These are phyloP conservation scores for Leavenworthia alabamica DNA, from an alignment of 345 rosid genomes.

Conservation along the genomic window DNA sequence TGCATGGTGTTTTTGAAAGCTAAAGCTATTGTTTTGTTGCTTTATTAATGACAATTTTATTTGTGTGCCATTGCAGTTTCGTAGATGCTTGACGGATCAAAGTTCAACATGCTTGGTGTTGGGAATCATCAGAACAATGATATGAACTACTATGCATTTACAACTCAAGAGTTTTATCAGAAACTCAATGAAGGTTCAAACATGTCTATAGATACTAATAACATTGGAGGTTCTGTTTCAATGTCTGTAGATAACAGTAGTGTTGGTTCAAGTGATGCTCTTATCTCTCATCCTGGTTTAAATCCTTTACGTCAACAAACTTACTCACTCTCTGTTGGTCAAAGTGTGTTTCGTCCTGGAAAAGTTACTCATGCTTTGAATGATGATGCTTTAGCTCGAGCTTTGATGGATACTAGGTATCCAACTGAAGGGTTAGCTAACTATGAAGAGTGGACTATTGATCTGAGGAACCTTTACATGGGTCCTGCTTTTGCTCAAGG, in stretches of 20 bases:
- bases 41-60: neutral
- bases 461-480: slow-evolving; percentile 47
- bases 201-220: slow-evolving; percentile 48
- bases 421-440: slow-evolving; percentile 44
- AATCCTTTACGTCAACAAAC: slow-evolving; percentile 30
- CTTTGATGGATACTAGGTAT: slow-evolving; percentile 41
- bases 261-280: slow-evolving; percentile 55
- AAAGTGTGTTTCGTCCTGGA: slow-evolving; percentile 44
- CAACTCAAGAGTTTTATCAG: slow-evolving; percentile 47
- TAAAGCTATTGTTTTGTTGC: neutral
- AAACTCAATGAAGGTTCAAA: slow-evolving; percentile 51
- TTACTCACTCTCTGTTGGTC: slow-evolving; percentile 40
- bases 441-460: slow-evolving; percentile 55
- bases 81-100: slow-evolving; percentile 32
- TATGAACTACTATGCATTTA: slow-evolving; percentile 42
- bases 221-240: slow-evolving; percentile 51
- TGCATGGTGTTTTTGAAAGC: slow-evolving; percentile 12
- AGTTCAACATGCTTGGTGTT: slow-evolving; percentile 33
- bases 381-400: slow-evolving; percentile 49
- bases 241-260: slow-evolving; percentile 62
- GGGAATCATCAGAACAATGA: slow-evolving; percentile 35
- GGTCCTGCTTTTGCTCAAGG: slow-evolving; percentile 59
- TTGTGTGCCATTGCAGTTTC: slow-evolving; percentile 13
- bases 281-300: slow-evolving; percentile 49
- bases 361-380: slow-evolving; percentile 35